These are phyloP conservation scores for Isatis lusitanica DNA, from an alignment of 441 rosid species.

Conservation along the genomic window DNA sequence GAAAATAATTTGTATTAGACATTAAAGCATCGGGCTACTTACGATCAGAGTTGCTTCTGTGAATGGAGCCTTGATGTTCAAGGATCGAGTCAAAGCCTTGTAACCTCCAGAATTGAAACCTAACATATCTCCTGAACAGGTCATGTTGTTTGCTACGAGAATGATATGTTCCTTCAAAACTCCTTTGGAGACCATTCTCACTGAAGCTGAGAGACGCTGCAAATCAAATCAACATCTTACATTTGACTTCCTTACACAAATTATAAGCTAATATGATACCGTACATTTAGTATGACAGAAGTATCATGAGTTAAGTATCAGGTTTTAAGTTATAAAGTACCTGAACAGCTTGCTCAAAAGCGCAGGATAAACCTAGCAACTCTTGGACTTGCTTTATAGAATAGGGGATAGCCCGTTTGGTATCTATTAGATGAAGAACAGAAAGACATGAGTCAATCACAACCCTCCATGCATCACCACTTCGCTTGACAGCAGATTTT, in stretches of 20 bases:
- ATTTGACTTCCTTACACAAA: constrained; percentile 16
- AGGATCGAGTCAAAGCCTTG: constrained; percentile 66
- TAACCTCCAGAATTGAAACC: constrained; percentile 92
- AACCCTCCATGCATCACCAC: constrained; percentile 97
- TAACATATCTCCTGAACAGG: constrained; percentile 80
- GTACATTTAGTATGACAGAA: constrained; percentile 2
- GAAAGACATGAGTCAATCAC: constrained; percentile 86
- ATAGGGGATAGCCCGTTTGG: constrained; percentile 80
- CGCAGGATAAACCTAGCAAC: constrained; percentile 84
- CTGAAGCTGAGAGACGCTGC: constrained; percentile 92
- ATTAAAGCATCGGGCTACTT: constrained; percentile 37
- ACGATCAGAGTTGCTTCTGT: constrained; percentile 94
- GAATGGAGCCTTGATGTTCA: constrained; percentile 90
- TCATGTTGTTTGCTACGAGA: constrained; percentile 89
- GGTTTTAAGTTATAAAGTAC: constrained; percentile 35
- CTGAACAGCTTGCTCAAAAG: constrained; percentile 91
- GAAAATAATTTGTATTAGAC: constrained; percentile 12
- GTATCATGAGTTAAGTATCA: constrained; percentile 1
- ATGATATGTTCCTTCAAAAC: constrained; percentile 86
- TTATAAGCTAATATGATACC: constrained; percentile 5
- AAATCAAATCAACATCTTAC: constrained; percentile 23
- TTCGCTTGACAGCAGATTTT: constrained; percentile 70
- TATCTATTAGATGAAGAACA: constrained; percentile 75
- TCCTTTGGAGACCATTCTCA: constrained; percentile 83
- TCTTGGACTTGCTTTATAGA: constrained; percentile 90